Evolutionary conservation across 1,139 yeast genomes (phyloP), one percentile per base, ranked within the genome.

Genomic region (Hansenula lynferdii): DNA sequence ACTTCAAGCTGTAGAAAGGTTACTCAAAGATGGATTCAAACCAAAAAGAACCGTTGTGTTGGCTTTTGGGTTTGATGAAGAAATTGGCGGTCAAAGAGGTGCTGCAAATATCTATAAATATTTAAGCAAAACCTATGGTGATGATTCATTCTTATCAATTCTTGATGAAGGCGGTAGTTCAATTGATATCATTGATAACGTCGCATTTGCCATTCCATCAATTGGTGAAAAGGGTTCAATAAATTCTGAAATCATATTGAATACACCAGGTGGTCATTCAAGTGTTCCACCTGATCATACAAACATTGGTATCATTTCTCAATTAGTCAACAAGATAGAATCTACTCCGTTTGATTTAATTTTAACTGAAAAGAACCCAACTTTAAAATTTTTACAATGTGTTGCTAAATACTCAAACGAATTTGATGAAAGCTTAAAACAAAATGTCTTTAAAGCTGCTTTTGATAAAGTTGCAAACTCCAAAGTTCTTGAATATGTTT

Each of bases 51-150:
- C 84, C 1, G 55, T 81, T 3, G 45, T 83, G 11, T 58, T 79
- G 6, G 77, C 83, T 0, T 75, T 77, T 52, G 92, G 92, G 0
- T 80, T 77, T 50, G 92, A 84, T 55, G 94, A 84, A 60, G 94
- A 83, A 58, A 69, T 73, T 25, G 65, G 76, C 27, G 90, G 90
- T 5, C 45, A 47, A n/a, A 57, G 65, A 17, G 86, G 87, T 37
- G 89, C 87, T 2, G 45, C 45, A 1, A 42, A 51, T 14, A 62
- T 80, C 29, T 66, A 70, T 5, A 47, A 65, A 21, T 62, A 60
- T 39, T 51, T 83, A 39, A 61, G 64, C 28, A 62, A 72, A 17
- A 64, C 67, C 38, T 80, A 74, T 46, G 90, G 90, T 11, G 49
- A 58, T 19, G 64, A 81, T 47, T 69, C 80, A 0, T 56, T 80